These are phyloP conservation scores for Kwoniella heveanensis DNA, from an alignment of 768 basidiomycete genomes.

Conservation along the genomic window DNA sequence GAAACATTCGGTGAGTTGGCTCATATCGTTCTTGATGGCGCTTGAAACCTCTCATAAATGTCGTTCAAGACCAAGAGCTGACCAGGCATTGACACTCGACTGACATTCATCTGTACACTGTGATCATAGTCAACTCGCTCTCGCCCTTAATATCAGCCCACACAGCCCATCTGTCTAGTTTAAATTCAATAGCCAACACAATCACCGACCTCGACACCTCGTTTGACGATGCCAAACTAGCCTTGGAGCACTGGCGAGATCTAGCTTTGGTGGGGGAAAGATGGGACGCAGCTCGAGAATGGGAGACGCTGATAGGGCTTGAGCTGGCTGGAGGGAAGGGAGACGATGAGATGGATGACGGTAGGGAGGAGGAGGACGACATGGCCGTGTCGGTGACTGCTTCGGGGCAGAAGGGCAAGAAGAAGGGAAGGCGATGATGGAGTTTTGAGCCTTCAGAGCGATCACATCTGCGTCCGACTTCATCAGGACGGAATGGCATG, in stretches of 20 bases:
- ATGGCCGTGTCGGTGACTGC: conserved; percentile 1
- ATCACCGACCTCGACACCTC: conserved; percentile 30
- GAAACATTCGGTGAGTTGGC: conserved; percentile 39
- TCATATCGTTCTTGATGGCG: not conserved
- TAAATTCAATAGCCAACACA: conserved; percentile 21
- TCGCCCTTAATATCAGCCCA: conserved; percentile 34
- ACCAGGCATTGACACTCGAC: not conserved
- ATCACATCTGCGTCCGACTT: too few species aligned
- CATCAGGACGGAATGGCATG: too few species aligned
- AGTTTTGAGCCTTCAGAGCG: too few species aligned
- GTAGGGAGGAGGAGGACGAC: conserved; percentile 24
- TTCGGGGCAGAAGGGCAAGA: conserved; percentile 13
- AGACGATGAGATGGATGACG: conserved; percentile 15
- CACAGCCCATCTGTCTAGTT: conserved; percentile 26
- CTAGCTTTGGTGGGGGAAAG: conserved; percentile 35
- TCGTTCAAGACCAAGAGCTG: not conserved
- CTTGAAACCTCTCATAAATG: too few species aligned
- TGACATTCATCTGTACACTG: not conserved
- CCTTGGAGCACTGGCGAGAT: conserved; percentile 44
- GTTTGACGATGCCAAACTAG: conserved; percentile 42
- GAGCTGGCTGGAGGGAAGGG: conserved; percentile 29
- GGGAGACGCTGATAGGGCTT: conserved; percentile 45
- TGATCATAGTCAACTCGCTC: conserved; percentile 36
- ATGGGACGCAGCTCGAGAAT: conserved; percentile 35
- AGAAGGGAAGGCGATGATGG: conserved; percentile 25